Base-by-base conservation (phyloP, 78 protist genomes). In the Pelomyxa schiedti region DNA sequence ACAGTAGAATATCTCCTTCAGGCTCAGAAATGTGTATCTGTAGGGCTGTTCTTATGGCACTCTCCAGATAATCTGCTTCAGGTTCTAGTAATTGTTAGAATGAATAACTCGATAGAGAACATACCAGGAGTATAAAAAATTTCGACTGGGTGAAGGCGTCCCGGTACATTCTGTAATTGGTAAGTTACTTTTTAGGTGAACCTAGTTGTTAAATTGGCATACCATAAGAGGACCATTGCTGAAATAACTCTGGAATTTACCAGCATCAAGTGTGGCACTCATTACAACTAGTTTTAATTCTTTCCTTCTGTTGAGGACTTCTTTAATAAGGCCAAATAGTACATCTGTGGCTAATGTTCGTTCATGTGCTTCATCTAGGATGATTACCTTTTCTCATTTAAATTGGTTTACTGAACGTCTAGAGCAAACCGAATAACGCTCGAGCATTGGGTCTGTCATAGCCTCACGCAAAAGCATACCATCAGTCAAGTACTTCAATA, bases 331-430 rank as follows among this genome's bases (percentile, higher is more conserved):
- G 1, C 97, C 98, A 74, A 98, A 89, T 24, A 98, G 79, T 7
- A 98, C 80, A 82, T 98, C 99, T 0, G 99, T 98, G 16, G 94
- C n/a, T 4, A 97, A 81, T 2, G 99, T 97, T 28, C 99, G 78
- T 86, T 98, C 99, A 88, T 98, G 99, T 4, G 99, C 99, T 77
- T 98, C 99, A 81, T 98, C 99, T 32, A 98, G 81, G 2, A 98
- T 82, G n/a, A 98, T 79, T 30, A 42, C 78, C 38, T 75, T 70
- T n/a, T n/a, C n/a, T 47, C 16, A 3, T 8, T 4, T 2, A 4
- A 72, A 4, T 47, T 2, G 64, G 6, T 52, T 43, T 58, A 4
- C 39, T 47, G 66, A 7, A 41, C 8, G 5, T 8, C 5, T 66
- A 8, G 64, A 39, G 30, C 24, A n/a, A n/a, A n/a, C n/a, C n/a